Evolutionary conservation across 192 early-diverging fungal genomes (phyloP), one percentile per base, ranked within the genome.

Genomic region (Phlyctochytrium bullatum): DNA sequence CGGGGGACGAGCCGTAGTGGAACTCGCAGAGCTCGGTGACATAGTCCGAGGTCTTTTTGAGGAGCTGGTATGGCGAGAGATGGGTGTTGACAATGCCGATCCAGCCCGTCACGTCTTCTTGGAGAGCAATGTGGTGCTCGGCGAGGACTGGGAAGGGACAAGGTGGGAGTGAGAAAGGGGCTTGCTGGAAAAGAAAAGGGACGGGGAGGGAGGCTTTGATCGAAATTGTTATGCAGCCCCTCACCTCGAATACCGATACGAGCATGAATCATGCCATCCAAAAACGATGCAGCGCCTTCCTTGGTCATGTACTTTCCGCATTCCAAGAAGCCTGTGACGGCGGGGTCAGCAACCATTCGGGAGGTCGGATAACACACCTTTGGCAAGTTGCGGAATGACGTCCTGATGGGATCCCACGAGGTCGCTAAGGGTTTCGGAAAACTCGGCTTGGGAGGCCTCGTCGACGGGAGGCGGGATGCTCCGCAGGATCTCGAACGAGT

Each of bases 31-130:
- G 83, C 36, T 91, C 90, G 36, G 88, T 83, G 17, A 93, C 90
- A 78, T 92, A 87, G 20, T 83, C 77, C 25, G 83, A 84, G 54
- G 89, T 89, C 23, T 81, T 78, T 28, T 80, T 74, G 69, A 95
- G 79, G 63, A 96, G 76, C 3, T 78, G 72, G 1, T 78, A 79
- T 1, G 94, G 94, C 0, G 73, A 62, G 1, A 92, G 74, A 29
- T 83, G 76, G 2, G 90, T 93, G 74, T 98, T 87, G 34, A 98
- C 90, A 28, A 95, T 86, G 20, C 94, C 96, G 47, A 96, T 91
- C 75, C 84, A 89, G 36, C 77, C 78, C 20, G 66, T 72, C 53
- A 80, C 70, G 63, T 82, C 83, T 33, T 83, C 78, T 52, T 89
- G 79, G 20, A 97, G 76, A 14, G 91, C 84, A 2, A 96, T 83